phyloP scores from a whole-genome alignment of 2,329 filamentous ascomycete species.

The Alternaria triticimaculans region DNA sequence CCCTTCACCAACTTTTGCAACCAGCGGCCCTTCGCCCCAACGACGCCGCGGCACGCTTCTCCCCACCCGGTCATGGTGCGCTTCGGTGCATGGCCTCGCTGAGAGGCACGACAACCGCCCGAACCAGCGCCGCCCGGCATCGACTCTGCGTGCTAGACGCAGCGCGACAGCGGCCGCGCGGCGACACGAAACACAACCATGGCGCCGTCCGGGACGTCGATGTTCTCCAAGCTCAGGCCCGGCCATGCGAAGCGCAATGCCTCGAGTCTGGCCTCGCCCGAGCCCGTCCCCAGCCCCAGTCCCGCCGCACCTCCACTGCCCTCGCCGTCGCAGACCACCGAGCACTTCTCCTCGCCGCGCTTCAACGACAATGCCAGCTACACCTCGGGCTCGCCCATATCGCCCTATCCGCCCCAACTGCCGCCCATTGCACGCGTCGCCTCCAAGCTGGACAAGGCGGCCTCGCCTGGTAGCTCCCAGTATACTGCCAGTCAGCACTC shows the following conservation, averaged over 20 bases:
- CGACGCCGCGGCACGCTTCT: constrained; percentile 7
- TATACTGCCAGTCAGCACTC: constrained; percentile 18
- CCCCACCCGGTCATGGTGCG: constrained; percentile 33
- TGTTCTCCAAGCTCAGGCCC: constrained; percentile 50
- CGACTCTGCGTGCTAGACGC: constrained; percentile 9
- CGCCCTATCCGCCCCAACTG: constrained; percentile 47
- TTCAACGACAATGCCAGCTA: constrained; percentile 38
- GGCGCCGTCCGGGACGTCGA: constrained; percentile 49
- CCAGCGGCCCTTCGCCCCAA: constrained; percentile 7
- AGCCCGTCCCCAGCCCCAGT: constrained; percentile 36
- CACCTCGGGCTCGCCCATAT: constrained; percentile 45
- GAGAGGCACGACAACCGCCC: constrained; percentile 33
- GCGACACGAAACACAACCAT: constrained; percentile 29
- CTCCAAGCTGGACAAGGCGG: constrained; percentile 39
- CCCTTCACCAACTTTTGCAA: constrained; percentile 16
- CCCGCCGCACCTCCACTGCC: constrained; percentile 33
- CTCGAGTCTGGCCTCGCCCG: constrained; percentile 44
- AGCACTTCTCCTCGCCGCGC: constrained; percentile 42
- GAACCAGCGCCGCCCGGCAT: constrained; percentile 7
- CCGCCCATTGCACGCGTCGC: constrained; percentile 50
- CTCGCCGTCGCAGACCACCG: constrained; percentile 38
- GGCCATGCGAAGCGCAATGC: constrained; percentile 49
- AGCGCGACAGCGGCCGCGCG: constrained; percentile 26
- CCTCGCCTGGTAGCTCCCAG: constrained; percentile 16
- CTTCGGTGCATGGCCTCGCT: constrained; percentile 41